Percentiles rank a stretch among this genome's conserved stretches.
Conservation (phyloP, 2,329 filamentous ascomycete genomes). For the Davidsoniella eucalypti region DNA sequence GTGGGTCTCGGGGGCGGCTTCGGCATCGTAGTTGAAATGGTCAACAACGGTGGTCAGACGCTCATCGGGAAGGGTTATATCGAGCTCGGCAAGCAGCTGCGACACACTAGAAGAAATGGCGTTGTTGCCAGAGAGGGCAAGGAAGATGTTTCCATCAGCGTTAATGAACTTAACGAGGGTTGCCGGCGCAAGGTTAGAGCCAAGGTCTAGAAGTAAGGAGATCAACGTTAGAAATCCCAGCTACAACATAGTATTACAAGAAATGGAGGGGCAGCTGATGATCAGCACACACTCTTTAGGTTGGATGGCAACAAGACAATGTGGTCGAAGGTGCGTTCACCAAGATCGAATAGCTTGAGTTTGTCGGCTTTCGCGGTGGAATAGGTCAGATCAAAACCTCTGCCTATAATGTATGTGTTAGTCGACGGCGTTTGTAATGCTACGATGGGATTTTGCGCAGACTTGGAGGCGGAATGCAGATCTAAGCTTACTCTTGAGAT, state of each 20-base stretch:
- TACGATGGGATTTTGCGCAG: conserved; percentile 12
- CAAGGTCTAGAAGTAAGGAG: conserved; percentile 45
- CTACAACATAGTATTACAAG: conserved; percentile 3
- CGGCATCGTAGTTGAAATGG: conserved; percentile 82
- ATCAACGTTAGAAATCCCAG: background rate
- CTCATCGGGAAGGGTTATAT: conserved; percentile 73
- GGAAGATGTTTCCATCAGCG: conserved; percentile 75
- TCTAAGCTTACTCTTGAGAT: conserved; percentile 44
- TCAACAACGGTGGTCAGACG: conserved; percentile 77
- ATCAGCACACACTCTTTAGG: conserved; percentile 52
- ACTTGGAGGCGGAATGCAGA: background rate
- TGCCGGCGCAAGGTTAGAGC: conserved; percentile 73
- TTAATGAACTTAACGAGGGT: conserved; percentile 83
- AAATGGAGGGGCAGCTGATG: background rate
- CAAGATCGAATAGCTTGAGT: conserved; percentile 66
- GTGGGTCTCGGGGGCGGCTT: conserved; percentile 64
- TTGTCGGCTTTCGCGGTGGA: conserved; percentile 68
- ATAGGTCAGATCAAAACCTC: conserved; percentile 68
- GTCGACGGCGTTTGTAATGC: too few relatives aligned
- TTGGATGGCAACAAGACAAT: conserved; percentile 76
- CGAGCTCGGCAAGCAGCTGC: conserved; percentile 70
- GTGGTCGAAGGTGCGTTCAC: conserved; percentile 82
- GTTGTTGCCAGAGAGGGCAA: conserved; percentile 60
- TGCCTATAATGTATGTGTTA: conserved; percentile 34
- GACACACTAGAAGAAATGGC: conserved; percentile 57